Evolutionary conservation across 208 protist genomes (phyloP).

Genomic region (Strigomonas culicis): DNA sequence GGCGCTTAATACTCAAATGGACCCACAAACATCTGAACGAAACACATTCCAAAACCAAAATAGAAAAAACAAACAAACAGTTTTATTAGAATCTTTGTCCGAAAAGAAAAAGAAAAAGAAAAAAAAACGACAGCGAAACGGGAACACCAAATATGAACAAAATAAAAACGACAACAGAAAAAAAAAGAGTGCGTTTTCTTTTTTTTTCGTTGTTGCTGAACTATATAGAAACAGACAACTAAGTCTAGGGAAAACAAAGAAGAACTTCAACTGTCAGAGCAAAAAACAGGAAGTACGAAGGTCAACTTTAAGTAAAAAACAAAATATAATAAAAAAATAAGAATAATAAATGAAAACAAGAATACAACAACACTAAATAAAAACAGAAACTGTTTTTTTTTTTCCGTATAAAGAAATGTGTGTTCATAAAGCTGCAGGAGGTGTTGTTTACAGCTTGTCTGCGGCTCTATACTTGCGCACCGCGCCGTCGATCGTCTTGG

Average conservation of each 20-base stretch:
- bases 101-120: conserved; percentile 14
- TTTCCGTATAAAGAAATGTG: neutral
- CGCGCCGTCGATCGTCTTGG: conserved; percentile 56
- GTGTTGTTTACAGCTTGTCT: too few relatives aligned
- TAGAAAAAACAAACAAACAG: conserved; percentile 11
- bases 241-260: neutral
- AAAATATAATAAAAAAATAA: conserved; percentile 16
- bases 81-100: neutral
- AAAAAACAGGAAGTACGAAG: conserved; percentile 2
- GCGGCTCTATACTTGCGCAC: conserved; percentile 48
- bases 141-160: neutral
- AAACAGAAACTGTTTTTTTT: conserved; percentile 14
- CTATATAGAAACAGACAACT: too few relatives aligned
- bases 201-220: neutral
- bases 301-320: neutral
- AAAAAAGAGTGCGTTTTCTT: neutral
- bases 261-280: neutral
- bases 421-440: neutral
- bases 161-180: neutral
- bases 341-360: conserved; percentile 12
- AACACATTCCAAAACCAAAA: too few relatives aligned
- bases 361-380: conserved; percentile 14
- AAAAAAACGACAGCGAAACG: conserved; percentile 8
- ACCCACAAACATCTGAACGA: too few relatives aligned
- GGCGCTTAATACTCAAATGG: neutral